Evolutionary conservation across 2,329 filamentous ascomycete genomes (phyloP).

Genomic region (Pestalotiopsis fici): DNA sequence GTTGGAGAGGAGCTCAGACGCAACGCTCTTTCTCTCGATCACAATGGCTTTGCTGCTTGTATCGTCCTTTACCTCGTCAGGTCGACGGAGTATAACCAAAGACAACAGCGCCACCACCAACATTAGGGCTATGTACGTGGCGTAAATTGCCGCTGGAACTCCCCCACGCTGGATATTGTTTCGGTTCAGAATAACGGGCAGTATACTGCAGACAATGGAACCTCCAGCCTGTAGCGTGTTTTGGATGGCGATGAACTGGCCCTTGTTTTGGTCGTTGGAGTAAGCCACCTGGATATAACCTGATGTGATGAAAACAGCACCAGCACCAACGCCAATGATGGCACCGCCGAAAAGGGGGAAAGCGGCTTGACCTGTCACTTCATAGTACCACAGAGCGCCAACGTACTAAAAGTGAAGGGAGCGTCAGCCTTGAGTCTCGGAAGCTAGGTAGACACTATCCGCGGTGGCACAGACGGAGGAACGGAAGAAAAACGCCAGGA

Average conservation of each 20-base stretch:
- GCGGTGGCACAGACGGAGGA: neutral
- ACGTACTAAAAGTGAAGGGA: slow-evolving; percentile 17
- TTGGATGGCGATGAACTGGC: slow-evolving; percentile 27
- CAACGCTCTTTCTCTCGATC: slow-evolving; percentile 14
- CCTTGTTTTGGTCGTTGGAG: slow-evolving; percentile 31
- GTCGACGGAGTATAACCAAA: slow-evolving; percentile 16
- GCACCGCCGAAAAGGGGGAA: slow-evolving; percentile 25
- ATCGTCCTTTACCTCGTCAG: slow-evolving; percentile 21
- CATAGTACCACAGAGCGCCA: slow-evolving; percentile 28
- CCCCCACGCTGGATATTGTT: slow-evolving; percentile 13
- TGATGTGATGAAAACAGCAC: slow-evolving; percentile 29
- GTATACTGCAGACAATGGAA: slow-evolving; percentile 24
- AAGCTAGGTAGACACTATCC: neutral
- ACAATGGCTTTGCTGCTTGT: slow-evolving; percentile 11
- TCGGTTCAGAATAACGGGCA: slow-evolving; percentile 27
- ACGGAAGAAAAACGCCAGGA: no score
- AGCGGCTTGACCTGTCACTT: slow-evolving; percentile 19
- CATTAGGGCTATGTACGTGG: slow-evolving; percentile 25
- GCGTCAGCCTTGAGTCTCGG: neutral
- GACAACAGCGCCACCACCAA: slow-evolving; percentile 11
- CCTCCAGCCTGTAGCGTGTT: slow-evolving; percentile 29
- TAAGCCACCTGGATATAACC: slow-evolving; percentile 32
- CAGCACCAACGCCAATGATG: slow-evolving; percentile 26
- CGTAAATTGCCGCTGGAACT: slow-evolving; percentile 23
- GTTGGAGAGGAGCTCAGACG: slow-evolving; percentile 27